Evolutionary conservation across 192 early-diverging fungal genomes (phyloP), one percentile per base, ranked within the genome.

Genomic region (Neocallimastix lanati): DNA sequence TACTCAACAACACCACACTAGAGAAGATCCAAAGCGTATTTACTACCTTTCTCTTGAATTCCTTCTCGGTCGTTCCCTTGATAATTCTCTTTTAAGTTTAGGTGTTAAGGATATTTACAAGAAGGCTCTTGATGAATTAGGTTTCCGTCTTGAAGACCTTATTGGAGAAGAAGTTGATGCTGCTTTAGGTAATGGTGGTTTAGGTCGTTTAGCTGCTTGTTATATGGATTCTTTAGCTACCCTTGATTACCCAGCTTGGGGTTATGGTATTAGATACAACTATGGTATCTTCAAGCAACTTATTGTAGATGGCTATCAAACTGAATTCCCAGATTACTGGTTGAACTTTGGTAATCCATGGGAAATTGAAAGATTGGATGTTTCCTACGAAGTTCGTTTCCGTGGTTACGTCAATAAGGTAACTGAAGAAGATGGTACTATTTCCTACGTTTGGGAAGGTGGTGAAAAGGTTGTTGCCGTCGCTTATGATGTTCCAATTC

Each of bases 211-310:
- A 78, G 97, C 97, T 2, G 97, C 97, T 76, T 99, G 97, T 84
- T 99, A 96, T 81, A 95, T 99, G 91, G 88, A 98, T 85, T 97
- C 96, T 35, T 83, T 98, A 83, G 96, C 97, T 33, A 94, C 95
- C 78, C 84, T 93, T 28, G 93, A 98, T 84, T 95, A 95, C 80
- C 96, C 97, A 28, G 95, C 92, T 33, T 96, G 96, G 94, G 94
- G 97, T 80, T 99, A 99, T 80, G 97, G 97, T 77, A 92, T 99
- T 80, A 92, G 97, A 38, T 99, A 97, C 88, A 94, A 92, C 78
- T 99, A 99, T 85, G 97, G 97, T 83, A 98, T 99, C 87, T 99
- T 99, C 89, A 93, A 99, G 86, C 97, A 99, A 86, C 89, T 92
- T 85, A 94, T 98, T 81, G 88, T 95, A 58, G 95, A 99, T 81